Conservation (phyloP, 768 basidiomycete genomes). For the Phylloporus arenicola region DNA sequence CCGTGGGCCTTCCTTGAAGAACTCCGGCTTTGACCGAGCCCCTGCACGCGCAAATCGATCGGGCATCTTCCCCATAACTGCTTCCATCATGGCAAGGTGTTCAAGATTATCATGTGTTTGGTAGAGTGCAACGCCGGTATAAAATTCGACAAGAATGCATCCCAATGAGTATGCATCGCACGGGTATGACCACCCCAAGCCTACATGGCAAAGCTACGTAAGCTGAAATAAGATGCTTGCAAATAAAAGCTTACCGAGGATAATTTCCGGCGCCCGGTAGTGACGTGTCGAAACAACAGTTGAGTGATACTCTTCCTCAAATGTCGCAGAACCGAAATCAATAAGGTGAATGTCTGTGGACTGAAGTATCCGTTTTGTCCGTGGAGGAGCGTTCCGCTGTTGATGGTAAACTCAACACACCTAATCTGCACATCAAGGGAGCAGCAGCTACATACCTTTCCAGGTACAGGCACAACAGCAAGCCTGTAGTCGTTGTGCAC, state of each 20-base stretch:
- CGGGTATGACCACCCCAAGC: constrained; percentile 95
- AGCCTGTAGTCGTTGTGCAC: constrained; percentile 76
- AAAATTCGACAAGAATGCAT: constrained; percentile 98
- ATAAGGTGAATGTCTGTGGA: constrained; percentile 93
- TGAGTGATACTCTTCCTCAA: constrained; percentile 96
- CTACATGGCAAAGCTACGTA: constrained; percentile 37
- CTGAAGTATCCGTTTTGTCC: constrained; percentile 71
- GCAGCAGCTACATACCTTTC: constrained; percentile 46
- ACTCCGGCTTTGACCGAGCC: constrained; percentile 81
- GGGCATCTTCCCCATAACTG: constrained; percentile 98
- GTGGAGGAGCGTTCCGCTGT: constrained; percentile 61
- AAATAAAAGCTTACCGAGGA: constrained; percentile 64
- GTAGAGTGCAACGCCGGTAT: constrained; percentile 95
- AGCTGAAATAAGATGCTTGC: constrained; percentile 11
- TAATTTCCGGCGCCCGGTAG: constrained; percentile 98
- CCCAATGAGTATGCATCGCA: constrained; percentile 98
- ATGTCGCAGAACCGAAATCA: constrained; percentile 98
- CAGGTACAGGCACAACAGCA: constrained; percentile 53
- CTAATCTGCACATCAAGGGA: background rate
- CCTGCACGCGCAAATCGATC: constrained; percentile 74
- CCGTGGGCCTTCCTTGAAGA: constrained; percentile 80
- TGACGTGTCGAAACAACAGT: constrained; percentile 97
- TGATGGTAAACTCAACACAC: constrained; percentile 11
- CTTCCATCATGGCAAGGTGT: constrained; percentile 99
- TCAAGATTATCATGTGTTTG: constrained; percentile 99